These are phyloP conservation scores for Scortechinia acanthostroma DNA, from an alignment of 2,329 filamentous ascomycete genomes.

Conservation along the genomic window DNA sequence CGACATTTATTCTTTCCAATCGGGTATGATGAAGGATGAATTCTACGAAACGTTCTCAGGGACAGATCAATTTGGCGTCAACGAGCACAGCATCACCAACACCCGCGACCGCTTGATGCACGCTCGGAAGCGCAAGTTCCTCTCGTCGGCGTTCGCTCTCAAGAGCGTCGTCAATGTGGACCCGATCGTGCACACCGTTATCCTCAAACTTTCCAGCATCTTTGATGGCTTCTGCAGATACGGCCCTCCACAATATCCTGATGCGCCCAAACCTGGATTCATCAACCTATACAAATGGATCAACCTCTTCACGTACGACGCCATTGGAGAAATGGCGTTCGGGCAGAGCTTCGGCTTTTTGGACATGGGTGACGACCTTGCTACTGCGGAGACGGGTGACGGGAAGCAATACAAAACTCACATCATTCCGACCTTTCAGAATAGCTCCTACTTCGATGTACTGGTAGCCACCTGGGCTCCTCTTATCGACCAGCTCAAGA, in stretches of 20 bases:
- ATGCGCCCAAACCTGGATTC: too few relatives aligned
- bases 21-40: not conserved
- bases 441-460: too few relatives aligned
- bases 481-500: too few relatives aligned
- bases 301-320: slow-evolving; percentile 42
- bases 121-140: not conserved
- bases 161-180: not conserved
- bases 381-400: too few relatives aligned
- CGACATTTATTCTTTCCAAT: not conserved
- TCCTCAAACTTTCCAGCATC: not conserved
- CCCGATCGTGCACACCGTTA: not conserved
- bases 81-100: not conserved
- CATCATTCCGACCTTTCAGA: too few relatives aligned
- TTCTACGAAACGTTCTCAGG: not conserved
- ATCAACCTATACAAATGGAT: slow-evolving; percentile 44
- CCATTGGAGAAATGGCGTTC: slow-evolving; percentile 43
- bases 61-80: too few relatives aligned
- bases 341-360: slow-evolving; percentile 45
- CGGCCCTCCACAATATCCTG: too few relatives aligned
- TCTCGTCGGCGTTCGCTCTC: not conserved
- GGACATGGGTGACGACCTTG: too few relatives aligned
- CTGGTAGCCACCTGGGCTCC: too few relatives aligned
- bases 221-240: too few relatives aligned
- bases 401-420: too few relatives aligned
- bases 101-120: not conserved